Evolutionary conservation across 805 yeast genomes (phyloP), one percentile per base, ranked within the genome.

Genomic region (Zygosaccharomyces rouxii): DNA sequence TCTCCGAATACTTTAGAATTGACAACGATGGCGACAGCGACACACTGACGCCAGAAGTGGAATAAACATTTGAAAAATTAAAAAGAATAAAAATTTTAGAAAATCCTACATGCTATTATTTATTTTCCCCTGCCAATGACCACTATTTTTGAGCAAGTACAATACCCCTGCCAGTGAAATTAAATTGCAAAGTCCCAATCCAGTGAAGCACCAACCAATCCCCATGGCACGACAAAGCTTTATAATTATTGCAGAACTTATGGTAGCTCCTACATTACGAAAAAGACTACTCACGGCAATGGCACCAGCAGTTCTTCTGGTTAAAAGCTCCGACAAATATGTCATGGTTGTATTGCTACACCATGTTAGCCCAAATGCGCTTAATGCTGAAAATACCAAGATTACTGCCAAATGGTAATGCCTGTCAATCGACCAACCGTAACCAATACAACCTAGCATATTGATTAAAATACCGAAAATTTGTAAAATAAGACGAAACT

Each of bases 361-460:
- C 76, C 81, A 78, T 0, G 82, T 75, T 70, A 77, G 70, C 1
- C 83, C 82, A 55, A 76, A 75, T 0, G 81, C 80, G 26, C 68
- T 66, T 4, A 77, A 56, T 50, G 75, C 77, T 0, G 76, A 61
- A 50, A 74, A 73, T 4, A 75, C 66, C 45, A 75, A 71, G 3
- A 77, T 67, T 5, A 71, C 52, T 0, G 62, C 71, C 29, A 75
- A 64, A 44, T 68, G 73, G 14, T 66, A 66, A 10, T 67, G 66
- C 31, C 62, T 65, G 13, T 76, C 65, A 28, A 73, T 64, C 26
- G 78, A 62, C 83, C 83, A 78, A 0, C 83, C 83, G 55, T 75
- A 79, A 0, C 79, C 75, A 16, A 77, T 51, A 16, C 77, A 62
- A 1, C 83, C 80, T 16, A 64, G 58, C 46, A 74, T 69, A 23